A percentile compares a stretch with the other conserved stretches of the same genome.
phyloP scores from a whole-genome alignment of 768 basidiomycete species.

The Thelephora ganbajun region DNA sequence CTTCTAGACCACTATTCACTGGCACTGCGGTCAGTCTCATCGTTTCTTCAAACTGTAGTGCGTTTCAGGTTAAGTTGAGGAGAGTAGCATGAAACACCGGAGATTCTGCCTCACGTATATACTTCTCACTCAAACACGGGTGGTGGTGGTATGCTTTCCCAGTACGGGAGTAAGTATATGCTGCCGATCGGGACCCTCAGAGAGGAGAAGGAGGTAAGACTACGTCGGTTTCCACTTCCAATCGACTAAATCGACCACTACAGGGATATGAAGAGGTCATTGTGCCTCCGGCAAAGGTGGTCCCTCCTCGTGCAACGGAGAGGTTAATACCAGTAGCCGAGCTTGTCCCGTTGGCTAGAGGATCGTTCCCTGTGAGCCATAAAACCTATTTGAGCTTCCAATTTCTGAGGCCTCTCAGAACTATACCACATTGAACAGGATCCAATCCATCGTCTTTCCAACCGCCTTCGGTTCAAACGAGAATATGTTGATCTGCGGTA shows the following conservation, averaged over 20 bases:
- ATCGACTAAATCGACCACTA: not conserved
- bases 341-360: constrained; percentile 61
- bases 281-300: constrained; percentile 68
- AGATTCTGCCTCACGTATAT: constrained; percentile 81
- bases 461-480: constrained; percentile 93
- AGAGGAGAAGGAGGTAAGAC: constrained; percentile 46
- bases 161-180: constrained; percentile 63
- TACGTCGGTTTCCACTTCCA: not conserved
- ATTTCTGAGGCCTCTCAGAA: constrained; percentile 32
- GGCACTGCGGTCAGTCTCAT: constrained; percentile 31
- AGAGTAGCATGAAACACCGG: constrained; percentile 35
- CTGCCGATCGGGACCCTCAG: constrained; percentile 76
- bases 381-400: not conserved
- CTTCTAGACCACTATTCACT: constrained; percentile 51
- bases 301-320: constrained; percentile 64
- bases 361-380: constrained; percentile 67
- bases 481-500: constrained; percentile 89
- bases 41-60: not conserved
- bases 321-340: constrained; percentile 56
- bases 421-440: constrained; percentile 77
- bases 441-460: constrained; percentile 90
- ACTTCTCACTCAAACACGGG: constrained; percentile 44
- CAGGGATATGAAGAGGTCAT: constrained; percentile 84
- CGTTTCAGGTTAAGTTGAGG: not conserved
- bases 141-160: constrained; percentile 47